phyloP scores from a whole-genome alignment of 2,329 filamentous ascomycete genomes.

The Bisporella sp. region DNA sequence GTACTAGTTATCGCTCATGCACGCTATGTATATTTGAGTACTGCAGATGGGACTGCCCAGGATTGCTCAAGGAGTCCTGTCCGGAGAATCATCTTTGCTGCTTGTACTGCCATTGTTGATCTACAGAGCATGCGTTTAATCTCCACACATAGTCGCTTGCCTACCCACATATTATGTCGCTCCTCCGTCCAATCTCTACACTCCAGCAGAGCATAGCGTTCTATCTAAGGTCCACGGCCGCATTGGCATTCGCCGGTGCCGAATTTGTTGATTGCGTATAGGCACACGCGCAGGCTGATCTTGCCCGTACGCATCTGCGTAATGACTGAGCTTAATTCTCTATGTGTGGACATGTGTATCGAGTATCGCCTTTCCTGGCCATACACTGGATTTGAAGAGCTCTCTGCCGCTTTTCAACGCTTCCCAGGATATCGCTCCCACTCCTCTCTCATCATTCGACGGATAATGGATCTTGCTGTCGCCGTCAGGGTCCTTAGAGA shows the following conservation, averaged over 20 bases:
- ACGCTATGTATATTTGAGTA: conserved; percentile 3
- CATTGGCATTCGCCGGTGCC: conserved; percentile 13
- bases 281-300: conserved; percentile 23
- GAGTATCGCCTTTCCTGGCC: conserved; percentile 1
- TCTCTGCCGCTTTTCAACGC: neutral
- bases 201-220: neutral
- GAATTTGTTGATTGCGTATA: conserved; percentile 25
- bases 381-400: neutral
- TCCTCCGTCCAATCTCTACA: conserved; percentile 2
- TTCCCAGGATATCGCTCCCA: neutral
- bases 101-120: conserved; percentile 3
- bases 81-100: conserved; percentile 2
- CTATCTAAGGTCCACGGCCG: neutral
- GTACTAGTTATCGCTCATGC: neutral
- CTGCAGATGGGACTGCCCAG: neutral
- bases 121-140: conserved; percentile 5
- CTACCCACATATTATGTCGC: conserved; percentile 1
- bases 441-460: conserved; percentile 14
- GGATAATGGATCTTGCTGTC: conserved; percentile 10
- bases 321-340: conserved; percentile 22
- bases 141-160: conserved; percentile 2
- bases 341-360: conserved; percentile 7
- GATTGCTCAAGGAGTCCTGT: conserved; percentile 1
- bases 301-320: conserved; percentile 23
- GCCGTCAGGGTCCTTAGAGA: conserved; percentile 10